Evolutionary conservation across 176 grass and related monocot genomes (phyloP).

Genomic region (Alopecurus myosuroides): DNA sequence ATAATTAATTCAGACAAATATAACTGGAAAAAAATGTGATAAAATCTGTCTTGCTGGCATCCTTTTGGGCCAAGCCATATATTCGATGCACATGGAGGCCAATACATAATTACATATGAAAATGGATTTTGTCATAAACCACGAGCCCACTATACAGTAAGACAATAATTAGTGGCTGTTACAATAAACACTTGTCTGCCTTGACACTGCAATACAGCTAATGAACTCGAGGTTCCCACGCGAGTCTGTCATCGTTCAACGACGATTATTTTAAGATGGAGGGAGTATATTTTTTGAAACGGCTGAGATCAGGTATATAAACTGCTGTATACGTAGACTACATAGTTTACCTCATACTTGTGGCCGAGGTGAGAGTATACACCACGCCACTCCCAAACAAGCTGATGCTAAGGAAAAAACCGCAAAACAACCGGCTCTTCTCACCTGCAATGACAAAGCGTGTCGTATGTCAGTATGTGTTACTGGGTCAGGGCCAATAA

Average conservation of each 20-base stretch:
- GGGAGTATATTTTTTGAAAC: no score
- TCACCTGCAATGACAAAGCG: constrained; percentile 38
- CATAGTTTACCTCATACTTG: constrained; percentile 62
- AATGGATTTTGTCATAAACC: no score
- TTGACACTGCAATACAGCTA: neutral
- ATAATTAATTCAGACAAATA: no score
- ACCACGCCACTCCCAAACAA: constrained; percentile 57
- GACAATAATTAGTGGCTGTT: neutral
- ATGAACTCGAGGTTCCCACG: neutral
- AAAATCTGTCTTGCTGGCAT: neutral
- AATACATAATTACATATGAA: no score
- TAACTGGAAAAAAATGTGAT: neutral
- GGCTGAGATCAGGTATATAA: neutral
- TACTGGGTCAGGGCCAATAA: neutral
- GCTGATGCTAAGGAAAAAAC: constrained; percentile 46
- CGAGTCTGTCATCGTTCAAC: no score
- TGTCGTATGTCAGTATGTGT: neutral
- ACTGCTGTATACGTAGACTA: neutral
- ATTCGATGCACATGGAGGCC: no score
- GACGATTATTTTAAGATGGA: no score
- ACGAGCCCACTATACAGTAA: no score
- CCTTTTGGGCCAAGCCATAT: no score
- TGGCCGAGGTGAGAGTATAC: constrained; percentile 62
- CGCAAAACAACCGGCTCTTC: constrained; percentile 40
- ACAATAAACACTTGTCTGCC: neutral